Base-by-base conservation (phyloP, 331 rosid species). In the Pyrus hybrid region DNA sequence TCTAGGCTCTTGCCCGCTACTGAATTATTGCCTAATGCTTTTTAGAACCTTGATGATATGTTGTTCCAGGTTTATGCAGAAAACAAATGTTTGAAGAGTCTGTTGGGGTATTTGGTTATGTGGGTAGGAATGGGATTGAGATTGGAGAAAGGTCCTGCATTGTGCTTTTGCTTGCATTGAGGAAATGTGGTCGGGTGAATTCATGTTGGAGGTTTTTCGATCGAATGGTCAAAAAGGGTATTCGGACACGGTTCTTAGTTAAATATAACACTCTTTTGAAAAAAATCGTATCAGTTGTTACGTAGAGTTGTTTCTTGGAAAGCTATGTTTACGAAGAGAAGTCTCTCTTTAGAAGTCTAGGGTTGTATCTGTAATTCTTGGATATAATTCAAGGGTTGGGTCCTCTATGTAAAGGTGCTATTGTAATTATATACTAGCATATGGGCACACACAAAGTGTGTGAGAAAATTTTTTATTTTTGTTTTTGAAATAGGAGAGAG, bases 101-200 rank as follows among this genome's bases (percentile, higher is more conserved):
- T 8, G 33, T 87, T 18, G 35, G 35, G 57, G 88, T 91, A 72
- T 93, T 79, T 75, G 87, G 88, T 66, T 88, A 87, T 77, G 72
- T 45, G 13, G 77, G 77, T 11, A 41, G 16, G 35, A 90, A 75
- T 11, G 86, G 88, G 30, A 57, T 88, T 63, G 83, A 77, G 75
- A 84, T 94, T 22, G 95, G 90, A 79, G 96, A 85, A 81, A 85
- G 93, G 79, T 91, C 97, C 12, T 94, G 98, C 77, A 85, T 88
- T 82, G 88, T 79, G 73, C 82, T 90, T 78, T 79, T 94, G 87
- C 80, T 83, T 74, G 96, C 92, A 58, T 74, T 90, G 62, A 94
- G 83, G 83, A 91, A 75, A 68, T 81, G 80, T 64, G 74, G 74
- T 22, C 64, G 72, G 65, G 76, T 74, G 21, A 90, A 91, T 1